phyloP scores from a whole-genome alignment of 768 basidiomycete species.

The Mycena vulgaris region DNA sequence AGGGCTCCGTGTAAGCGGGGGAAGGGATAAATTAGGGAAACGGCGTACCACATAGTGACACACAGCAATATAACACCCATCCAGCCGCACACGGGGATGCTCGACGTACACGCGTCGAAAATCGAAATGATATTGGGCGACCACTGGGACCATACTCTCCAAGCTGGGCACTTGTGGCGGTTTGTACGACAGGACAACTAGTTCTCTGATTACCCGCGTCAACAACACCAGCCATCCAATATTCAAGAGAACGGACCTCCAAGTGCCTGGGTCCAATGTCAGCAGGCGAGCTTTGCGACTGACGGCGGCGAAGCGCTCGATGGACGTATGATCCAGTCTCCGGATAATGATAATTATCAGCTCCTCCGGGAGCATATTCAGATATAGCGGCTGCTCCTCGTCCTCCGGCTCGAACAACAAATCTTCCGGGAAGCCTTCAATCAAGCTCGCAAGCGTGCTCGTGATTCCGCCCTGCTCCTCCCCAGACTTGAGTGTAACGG shows the following conservation, averaged over 20 bases:
- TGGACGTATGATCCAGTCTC: constrained; percentile 72
- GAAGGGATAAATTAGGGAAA: too few species aligned
- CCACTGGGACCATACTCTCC: constrained; percentile 64
- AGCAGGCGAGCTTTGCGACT: constrained; percentile 83
- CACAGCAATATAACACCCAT: constrained; percentile 91
- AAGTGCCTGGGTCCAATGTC: constrained; percentile 77
- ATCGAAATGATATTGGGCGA: constrained; percentile 69
- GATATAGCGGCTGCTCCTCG: constrained; percentile 68
- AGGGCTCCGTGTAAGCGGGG: too few species aligned
- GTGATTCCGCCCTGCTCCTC: constrained; percentile 44
- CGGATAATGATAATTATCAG: constrained; percentile 78
- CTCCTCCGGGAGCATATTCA: constrained; percentile 83
- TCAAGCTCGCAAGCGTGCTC: constrained; percentile 61
- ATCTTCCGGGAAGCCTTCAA: constrained; percentile 63
- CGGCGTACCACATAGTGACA: neutral
- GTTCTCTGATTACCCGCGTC: constrained; percentile 60
- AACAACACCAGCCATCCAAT: neutral
- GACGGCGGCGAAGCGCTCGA: constrained; percentile 85
- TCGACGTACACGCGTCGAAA: constrained; percentile 87
- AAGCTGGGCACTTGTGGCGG: constrained; percentile 79
- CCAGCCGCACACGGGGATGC: constrained; percentile 86
- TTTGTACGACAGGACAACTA: constrained; percentile 77
- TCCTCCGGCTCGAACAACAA: constrained; percentile 79
- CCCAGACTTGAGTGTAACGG: constrained; percentile 44
- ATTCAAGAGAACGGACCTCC: constrained; percentile 69